These are phyloP conservation scores for Russula dissimulans DNA, from an alignment of 768 basidiomycete species.

Conservation along the genomic window DNA sequence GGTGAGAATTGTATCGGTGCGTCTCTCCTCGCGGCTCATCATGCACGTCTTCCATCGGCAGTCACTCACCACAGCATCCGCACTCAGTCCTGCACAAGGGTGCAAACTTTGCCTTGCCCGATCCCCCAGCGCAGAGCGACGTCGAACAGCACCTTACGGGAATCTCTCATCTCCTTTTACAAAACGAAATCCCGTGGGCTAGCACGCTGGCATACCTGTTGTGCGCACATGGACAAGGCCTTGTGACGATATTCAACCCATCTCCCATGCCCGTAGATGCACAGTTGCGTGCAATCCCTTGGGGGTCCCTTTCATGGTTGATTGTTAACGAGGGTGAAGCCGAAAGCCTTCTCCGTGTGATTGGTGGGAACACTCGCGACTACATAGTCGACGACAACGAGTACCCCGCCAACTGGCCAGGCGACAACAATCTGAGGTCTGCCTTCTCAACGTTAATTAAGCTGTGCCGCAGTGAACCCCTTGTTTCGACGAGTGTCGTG, in stretches of 20 bases:
- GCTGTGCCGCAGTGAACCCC: conserved; percentile 22
- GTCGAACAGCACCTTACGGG: conserved; percentile 23
- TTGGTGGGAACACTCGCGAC: background rate
- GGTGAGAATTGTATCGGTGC: conserved; percentile 59
- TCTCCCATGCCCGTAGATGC: conserved; percentile 41
- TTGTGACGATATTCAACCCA: conserved; percentile 42
- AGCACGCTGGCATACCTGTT: conserved; percentile 34
- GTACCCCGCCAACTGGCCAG: conserved; percentile 7
- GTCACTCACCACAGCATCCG: background rate
- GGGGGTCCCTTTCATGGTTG: conserved; percentile 44
- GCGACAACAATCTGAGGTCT: conserved; percentile 14
- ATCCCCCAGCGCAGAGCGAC: conserved; percentile 22
- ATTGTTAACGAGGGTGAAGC: conserved; percentile 49
- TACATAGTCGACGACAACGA: background rate
- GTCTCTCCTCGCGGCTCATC: conserved; percentile 13
- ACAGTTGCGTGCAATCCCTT: conserved; percentile 39
- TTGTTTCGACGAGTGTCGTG: conserved; percentile 34
- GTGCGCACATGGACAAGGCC: conserved; percentile 7
- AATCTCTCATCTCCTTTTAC: conserved; percentile 45
- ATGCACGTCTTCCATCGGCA: background rate
- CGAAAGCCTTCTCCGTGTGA: conserved; percentile 15
- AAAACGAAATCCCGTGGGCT: conserved; percentile 46
- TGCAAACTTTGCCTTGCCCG: conserved; percentile 41
- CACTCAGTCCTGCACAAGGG: conserved; percentile 47
- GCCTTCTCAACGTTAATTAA: conserved; percentile 20